Evolutionary conservation across 2,329 filamentous ascomycete genomes (phyloP), one percentile per base, ranked within the genome.

Genomic region (Trichoderma hamatum): DNA sequence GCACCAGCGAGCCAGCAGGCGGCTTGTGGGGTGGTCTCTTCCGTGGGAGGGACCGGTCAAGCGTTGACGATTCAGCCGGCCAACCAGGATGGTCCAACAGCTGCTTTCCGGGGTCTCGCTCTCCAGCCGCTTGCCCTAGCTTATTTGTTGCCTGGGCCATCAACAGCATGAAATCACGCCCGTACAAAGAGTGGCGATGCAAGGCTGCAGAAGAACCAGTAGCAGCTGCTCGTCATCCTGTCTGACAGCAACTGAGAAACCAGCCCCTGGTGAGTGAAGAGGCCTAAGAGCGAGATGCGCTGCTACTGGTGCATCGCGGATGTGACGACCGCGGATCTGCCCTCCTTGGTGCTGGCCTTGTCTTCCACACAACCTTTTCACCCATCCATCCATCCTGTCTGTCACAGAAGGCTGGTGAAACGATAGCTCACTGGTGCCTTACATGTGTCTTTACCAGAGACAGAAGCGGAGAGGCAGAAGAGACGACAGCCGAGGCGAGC

Each of bases 41-140:
- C 58, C 63, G 52, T 34, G 36, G 36, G 36, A 59, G 52, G 21
- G 63, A 63, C 66, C 30, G 43, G 58, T 16, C 65, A 16, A 39
- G 52, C 59, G 32, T 68, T 61, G 39, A 63, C 66, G 56, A 68
- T 61, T 68, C 56, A 68, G 55, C 46, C 56, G 52, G 24, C 55
- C 49, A 62, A 68, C 56, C 58, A 68, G 58, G 66, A 30, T 49
- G 30, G 43, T 13, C 39, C 28, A 63, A 54, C 66, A 63, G 58
- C 66, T 68, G 66, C 43, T 58, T 49, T 24, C 24, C 54, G 28
- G 63, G 62, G 62, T 36, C 34, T 43, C 39, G 39, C 28, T 58
- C 63, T 66, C 36, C 43, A 46, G 39, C 63, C 59, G 39, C n/a
- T 21, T 66, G 39, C 54, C 63, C 63, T 43, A 43, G 39, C 19